These are phyloP conservation scores for Aspergillus unguis DNA, from an alignment of 2,329 filamentous ascomycete species.

Conservation along the genomic window DNA sequence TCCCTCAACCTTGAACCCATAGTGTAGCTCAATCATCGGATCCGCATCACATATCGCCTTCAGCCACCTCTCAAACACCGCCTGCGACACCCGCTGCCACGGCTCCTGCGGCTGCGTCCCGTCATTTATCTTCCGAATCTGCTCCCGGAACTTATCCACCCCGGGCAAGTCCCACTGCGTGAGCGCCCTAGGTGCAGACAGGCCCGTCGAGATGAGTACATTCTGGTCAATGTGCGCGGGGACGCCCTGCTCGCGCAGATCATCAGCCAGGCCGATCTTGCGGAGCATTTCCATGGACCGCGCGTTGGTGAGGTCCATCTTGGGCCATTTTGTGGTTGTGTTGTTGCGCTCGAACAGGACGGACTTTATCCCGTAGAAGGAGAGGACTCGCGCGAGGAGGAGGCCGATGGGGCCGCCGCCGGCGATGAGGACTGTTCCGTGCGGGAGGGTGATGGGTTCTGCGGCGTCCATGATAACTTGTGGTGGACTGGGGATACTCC, in stretches of 20 bases:
- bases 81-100: slow-evolving; percentile 31
- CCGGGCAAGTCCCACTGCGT: neutral
- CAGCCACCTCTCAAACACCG: slow-evolving; percentile 35
- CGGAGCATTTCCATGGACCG: slow-evolving; percentile 3
- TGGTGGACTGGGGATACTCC: too few species aligned
- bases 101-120: slow-evolving; percentile 31
- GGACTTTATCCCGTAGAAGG: neutral
- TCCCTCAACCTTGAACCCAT: slow-evolving; percentile 27
- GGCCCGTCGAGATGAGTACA: neutral
- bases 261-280: neutral
- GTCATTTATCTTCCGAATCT: slow-evolving; percentile 29
- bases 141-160: slow-evolving; percentile 6
- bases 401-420: neutral
- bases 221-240: neutral
- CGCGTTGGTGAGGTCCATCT: slow-evolving; percentile 24
- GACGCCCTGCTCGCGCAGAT: neutral
- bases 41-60: slow-evolving; percentile 17
- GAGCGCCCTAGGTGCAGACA: neutral
- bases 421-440: neutral
- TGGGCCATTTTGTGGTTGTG: slow-evolving; percentile 37
- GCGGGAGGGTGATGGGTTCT: too few species aligned
- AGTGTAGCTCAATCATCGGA: slow-evolving; percentile 24
- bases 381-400: neutral
- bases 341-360: slow-evolving; percentile 16
- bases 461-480: too few species aligned